Evolutionary conservation across 495 filamentous ascomycete genomes (phyloP).

Genomic region (Hamigera avellanea): DNA sequence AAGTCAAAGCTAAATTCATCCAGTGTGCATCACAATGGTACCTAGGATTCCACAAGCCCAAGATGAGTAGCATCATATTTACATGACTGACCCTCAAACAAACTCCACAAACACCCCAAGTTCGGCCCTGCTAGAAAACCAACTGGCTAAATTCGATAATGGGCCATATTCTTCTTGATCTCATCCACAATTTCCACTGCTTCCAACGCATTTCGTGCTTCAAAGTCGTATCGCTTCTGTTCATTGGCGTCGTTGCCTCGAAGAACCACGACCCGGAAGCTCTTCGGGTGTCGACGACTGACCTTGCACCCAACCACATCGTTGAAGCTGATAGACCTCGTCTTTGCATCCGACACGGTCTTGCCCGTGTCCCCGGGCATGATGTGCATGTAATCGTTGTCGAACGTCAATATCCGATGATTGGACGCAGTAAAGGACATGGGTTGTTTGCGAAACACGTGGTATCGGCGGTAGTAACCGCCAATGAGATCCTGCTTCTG

Average conservation of each 20-base stretch:
- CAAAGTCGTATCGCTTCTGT: conserved; percentile 94
- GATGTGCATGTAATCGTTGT: conserved; percentile 93
- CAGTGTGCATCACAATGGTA: too few species aligned
- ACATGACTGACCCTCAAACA: background rate
- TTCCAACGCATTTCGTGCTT: conserved; percentile 65
- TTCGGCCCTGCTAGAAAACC: background rate
- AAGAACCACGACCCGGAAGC: conserved; percentile 79
- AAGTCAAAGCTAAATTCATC: too few species aligned
- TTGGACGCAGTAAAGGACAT: conserved; percentile 86
- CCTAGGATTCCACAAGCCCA: too few species aligned
- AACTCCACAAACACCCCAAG: background rate
- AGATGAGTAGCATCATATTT: too few species aligned
- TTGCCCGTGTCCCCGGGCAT: conserved; percentile 58
- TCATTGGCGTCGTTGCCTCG: conserved; percentile 57
- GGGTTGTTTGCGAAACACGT: conserved; percentile 83
- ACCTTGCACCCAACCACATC: conserved; percentile 92
- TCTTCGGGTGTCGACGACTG: conserved; percentile 77
- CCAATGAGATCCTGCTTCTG: conserved; percentile 66
- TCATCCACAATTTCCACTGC: conserved; percentile 85
- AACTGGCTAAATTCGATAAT: conserved; percentile 29
- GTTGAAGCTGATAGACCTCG: conserved; percentile 82
- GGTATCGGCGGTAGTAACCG: conserved; percentile 71
- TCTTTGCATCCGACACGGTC: conserved; percentile 53
- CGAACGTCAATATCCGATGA: conserved; percentile 74
- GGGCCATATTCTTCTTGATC: conserved; percentile 54